Evolutionary conservation across 768 basidiomycete species (phyloP), one percentile per base, ranked within the genome.

Genomic region (Rhodocollybia butyracea): DNA sequence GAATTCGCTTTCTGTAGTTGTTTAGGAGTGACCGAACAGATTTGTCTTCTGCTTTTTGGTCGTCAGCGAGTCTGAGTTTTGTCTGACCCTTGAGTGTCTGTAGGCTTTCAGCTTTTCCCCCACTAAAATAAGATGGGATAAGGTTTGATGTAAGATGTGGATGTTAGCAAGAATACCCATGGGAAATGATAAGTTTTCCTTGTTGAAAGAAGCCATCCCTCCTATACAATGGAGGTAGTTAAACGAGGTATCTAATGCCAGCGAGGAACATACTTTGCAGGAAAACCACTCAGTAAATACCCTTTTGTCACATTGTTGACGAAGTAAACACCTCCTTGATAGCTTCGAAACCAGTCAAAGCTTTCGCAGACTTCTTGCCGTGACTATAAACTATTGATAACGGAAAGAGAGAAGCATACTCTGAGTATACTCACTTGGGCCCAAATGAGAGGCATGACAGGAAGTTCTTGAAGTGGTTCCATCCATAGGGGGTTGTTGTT

Each of bases 361-460:
- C 85, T 80, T 67, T 93, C 91, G 70, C 91, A 92, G 2, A 93
- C 77, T 70, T 92, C 91, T 70, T 91, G 89, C 39, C 91, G 82
- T 24, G 89, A 87, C 89, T 91, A 29, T 22, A 34, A 59, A 11
- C 61, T 27, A 57, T 22, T 17, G 39, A 46, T 22, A 43, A 41
- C 38, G 21, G 36, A 48, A 8, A 40, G 8, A 24, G 11, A 17
- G 32, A 27, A 32, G 46, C 26, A 39, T 29, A 30, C 29, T 53
- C 17, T 26, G n/a, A n/a, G n/a, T n/a, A n/a, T 42, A 46, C 63
- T 61, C 61, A 77, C 77, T 61, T 74, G 61, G 6, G 76, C 71
- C 78, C 78, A 79, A 19, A 78, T 71, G 3, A 73, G 77, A 17
- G 77, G 77, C 7, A 56, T 60, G n/a, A 74, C 57, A 1, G 68